phyloP scores from a whole-genome alignment of 208 protist species.

The Trichomonas vaginalis region DNA sequence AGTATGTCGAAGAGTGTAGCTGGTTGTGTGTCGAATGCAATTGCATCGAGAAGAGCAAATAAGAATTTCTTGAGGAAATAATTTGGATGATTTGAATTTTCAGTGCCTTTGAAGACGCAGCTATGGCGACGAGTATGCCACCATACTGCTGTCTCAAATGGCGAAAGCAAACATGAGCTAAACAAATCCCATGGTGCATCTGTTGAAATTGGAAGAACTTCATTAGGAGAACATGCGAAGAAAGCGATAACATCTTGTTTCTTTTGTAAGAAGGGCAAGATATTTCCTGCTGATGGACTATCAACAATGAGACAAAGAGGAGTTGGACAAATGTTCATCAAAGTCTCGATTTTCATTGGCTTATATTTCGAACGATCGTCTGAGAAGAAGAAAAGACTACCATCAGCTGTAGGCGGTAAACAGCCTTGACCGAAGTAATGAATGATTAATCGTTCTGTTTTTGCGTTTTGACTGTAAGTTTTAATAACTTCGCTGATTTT shows the following conservation, averaged over 20 bases:
- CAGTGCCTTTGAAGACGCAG: not conserved
- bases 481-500: not conserved
- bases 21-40: not conserved
- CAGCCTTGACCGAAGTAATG: not conserved
- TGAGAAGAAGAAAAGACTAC: not conserved
- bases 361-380: not conserved
- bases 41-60: not conserved
- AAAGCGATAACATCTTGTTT: not conserved
- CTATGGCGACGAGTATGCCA: not conserved
- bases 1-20: not conserved
- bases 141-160: not conserved
- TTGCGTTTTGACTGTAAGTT: not conserved
- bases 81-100: not conserved
- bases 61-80: conserved; percentile 5
- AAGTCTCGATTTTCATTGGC: not conserved
- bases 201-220: not conserved
- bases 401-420: not conserved
- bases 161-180: not conserved
- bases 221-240: not conserved
- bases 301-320: not conserved
- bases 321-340: not conserved
- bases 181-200: not conserved
- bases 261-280: not conserved
- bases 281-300: not conserved
- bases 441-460: not conserved